Evolutionary conservation across 768 basidiomycete genomes (phyloP).

Genomic region (Coprinopsis sp.): DNA sequence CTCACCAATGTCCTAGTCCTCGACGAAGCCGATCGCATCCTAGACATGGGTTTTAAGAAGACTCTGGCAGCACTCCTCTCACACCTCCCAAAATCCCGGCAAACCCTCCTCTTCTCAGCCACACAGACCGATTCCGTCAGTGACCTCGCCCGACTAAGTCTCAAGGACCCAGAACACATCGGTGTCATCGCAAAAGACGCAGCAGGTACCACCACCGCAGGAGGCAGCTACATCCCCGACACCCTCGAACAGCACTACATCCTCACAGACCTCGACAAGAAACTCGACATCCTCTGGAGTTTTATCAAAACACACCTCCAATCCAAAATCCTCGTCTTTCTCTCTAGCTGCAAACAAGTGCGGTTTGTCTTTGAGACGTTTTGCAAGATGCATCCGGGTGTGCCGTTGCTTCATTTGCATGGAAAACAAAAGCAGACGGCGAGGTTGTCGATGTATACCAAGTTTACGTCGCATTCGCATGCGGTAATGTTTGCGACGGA

Average conservation of each 20-base stretch:
- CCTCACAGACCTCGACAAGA: slow-evolving; percentile 76
- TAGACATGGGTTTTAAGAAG: slow-evolving; percentile 93
- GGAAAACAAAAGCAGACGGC: slow-evolving; percentile 97
- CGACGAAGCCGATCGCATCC: slow-evolving; percentile 94
- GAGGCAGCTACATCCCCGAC: slow-evolving; percentile 61
- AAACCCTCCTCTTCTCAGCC: slow-evolving; percentile 95
- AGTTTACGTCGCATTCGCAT: slow-evolving; percentile 77
- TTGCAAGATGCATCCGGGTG: slow-evolving; percentile 91
- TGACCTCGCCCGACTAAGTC: slow-evolving; percentile 85
- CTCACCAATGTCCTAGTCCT: slow-evolving; percentile 53
- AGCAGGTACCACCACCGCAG: slow-evolving; percentile 37
- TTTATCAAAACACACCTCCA: slow-evolving; percentile 94
- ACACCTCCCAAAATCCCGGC: slow-evolving; percentile 86
- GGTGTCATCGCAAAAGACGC: slow-evolving; percentile 52
- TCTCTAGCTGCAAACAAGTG: slow-evolving; percentile 95
- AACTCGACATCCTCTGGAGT: slow-evolving; percentile 87
- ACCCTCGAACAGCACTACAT: slow-evolving; percentile 88
- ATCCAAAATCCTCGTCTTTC: slow-evolving; percentile 87
- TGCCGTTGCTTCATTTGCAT: slow-evolving; percentile 89
- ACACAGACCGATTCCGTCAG: slow-evolving; percentile 89
- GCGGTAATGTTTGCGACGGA: slow-evolving; percentile 93
- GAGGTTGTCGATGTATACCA: slow-evolving; percentile 75
- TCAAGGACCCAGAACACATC: slow-evolving; percentile 75
- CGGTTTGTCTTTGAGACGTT: slow-evolving; percentile 96
- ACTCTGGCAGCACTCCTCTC: slow-evolving; percentile 88